Evolutionary conservation across 139 green algal genomes (phyloP).

Genomic region (Chlamydomonas sphaeroides): DNA sequence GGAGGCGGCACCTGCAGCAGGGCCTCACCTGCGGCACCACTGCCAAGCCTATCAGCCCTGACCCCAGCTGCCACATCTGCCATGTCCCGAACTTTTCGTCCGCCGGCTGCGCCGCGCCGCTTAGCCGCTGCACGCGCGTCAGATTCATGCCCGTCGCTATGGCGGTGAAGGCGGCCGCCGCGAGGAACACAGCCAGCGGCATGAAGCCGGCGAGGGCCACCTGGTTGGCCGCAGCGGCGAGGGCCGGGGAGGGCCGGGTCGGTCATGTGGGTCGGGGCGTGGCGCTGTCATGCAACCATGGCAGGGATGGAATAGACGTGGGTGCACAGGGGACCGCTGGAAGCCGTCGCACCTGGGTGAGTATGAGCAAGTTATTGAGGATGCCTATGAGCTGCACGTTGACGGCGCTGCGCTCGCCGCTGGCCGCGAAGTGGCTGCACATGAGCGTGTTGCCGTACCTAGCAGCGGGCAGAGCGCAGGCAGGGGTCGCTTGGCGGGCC

Average conservation of each 20-base stretch:
- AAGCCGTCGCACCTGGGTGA: slow-evolving; percentile 70
- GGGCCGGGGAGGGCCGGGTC: too few relatives aligned
- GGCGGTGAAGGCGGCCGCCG: slow-evolving; percentile 17
- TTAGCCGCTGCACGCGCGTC: slow-evolving; percentile 23
- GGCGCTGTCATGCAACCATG: too few relatives aligned
- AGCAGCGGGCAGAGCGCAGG: too few relatives aligned
- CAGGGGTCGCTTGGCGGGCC: too few relatives aligned
- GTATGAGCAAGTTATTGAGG: slow-evolving; percentile 75
- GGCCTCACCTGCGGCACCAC: slow-evolving; percentile 77
- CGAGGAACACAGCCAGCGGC: slow-evolving; percentile 51
- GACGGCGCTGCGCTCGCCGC: slow-evolving; percentile 71
- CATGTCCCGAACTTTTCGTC: slow-evolving; percentile 50
- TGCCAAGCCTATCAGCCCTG: slow-evolving; percentile 67
- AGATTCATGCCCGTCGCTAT: slow-evolving; percentile 35
- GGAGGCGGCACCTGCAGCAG: too few relatives aligned
- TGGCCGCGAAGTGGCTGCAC: slow-evolving; percentile 78
- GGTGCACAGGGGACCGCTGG: too few relatives aligned
- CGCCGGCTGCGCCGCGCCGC: background rate
- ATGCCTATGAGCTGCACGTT: slow-evolving; percentile 81
- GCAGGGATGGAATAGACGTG: too few relatives aligned
- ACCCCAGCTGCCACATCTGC: slow-evolving; percentile 66
- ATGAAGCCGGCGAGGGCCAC: slow-evolving; percentile 62
- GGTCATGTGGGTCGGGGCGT: too few relatives aligned
- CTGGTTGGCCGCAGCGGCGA: too few relatives aligned
- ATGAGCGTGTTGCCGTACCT: slow-evolving; percentile 83